Base-by-base conservation (phyloP, 441 rosid genomes). In the Adansonia gregorii region DNA sequence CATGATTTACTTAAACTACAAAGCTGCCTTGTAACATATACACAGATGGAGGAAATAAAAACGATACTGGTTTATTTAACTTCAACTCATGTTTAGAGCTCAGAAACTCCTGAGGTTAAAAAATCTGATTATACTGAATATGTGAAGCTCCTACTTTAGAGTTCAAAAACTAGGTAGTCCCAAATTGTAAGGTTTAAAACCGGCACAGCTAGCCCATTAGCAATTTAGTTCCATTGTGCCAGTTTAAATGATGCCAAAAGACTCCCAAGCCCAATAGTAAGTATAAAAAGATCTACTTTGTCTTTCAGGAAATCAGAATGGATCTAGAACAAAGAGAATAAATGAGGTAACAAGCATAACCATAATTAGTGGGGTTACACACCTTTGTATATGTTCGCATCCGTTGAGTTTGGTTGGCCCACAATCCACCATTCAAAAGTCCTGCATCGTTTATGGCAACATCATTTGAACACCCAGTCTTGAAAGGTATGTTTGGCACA, bases 371-470 rank as follows among this genome's bases (percentile, higher is more conserved):
- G 69, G 56, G 46, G 65, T 15, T 3, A 82, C 84, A 52, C 68
- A 96, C 99, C 99, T 96, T 96, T 7, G 98, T 96, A 81, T 88
- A 96, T 56, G 99, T 94, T 58, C 98, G 87, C 97, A 94, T 94
- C 5, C 97, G 90, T 72, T 90, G 99, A 74, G 95, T 83, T 83
- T 92, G 99, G 77, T 86, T 90, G 56, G 91, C 85, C 99, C 98
- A 95, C 63, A 89, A 76, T 65, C 97, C 99, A 19, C 91, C 89
- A 79, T 90, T 90, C 78, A 94, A 79, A 81, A 90, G 91, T 58
- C 92, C 97, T 31, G 94, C 67, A 70, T 94, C 99, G 70, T 86
- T 89, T 69, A 95, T 90, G 71, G 90, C 82, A 66, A 89, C 90
- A 75, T 94, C 95, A 55, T 87, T 94, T 71, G 98, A 87, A 74